Base-by-base conservation (phyloP, 179 eudicot species). In the Patellifolia procumbens region DNA sequence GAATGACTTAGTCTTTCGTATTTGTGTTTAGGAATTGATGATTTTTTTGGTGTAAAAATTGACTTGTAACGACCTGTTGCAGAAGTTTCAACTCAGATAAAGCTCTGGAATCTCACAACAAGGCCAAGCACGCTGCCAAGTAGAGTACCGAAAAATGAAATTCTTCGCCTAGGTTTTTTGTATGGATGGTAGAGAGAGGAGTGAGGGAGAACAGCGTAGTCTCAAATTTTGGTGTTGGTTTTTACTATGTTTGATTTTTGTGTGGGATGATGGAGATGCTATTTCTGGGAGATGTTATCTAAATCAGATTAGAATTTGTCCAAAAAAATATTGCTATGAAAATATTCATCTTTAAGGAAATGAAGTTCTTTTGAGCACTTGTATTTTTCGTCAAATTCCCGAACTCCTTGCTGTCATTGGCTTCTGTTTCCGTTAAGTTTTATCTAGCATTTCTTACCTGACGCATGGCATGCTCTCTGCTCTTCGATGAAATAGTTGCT, bases 71-170 rank as follows among this genome's bases (percentile, higher is more conserved):
- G 42, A 68, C 63, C 22, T 7, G 32, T 52, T 80, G 59, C 73
- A 68, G 73, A 58, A 68, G 16, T 39, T 68, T 68, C 34, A 68
- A 48, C 39, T 68, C 73, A 15, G 58, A 68, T 15, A 8, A 6
- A 2, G 73, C 73, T 68, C 58, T 68, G 34, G 37, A 68, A 68
- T 46, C 73, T 68, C 73, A 68, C 55, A 48, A 46, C 73, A 68
- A 68, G 37, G 73, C 73, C 22, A 68, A 68, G 73, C 73, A 68
- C 29, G 7, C 37, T 15, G 73, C 26, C 58, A 68, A 68, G 73
- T 68, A 68, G 58, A 68, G 35, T 46, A 55, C 48, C 29, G 34
- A 10, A 63, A 11, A n/a, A n/a, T 37, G 7, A 1, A 39, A 5
- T 6, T 37, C 31, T 22, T 22, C 34, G 4, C 29, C 42, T 66